Base-by-base conservation (phyloP, 805 yeast species). In the Metschnikowia lunata region DNA sequence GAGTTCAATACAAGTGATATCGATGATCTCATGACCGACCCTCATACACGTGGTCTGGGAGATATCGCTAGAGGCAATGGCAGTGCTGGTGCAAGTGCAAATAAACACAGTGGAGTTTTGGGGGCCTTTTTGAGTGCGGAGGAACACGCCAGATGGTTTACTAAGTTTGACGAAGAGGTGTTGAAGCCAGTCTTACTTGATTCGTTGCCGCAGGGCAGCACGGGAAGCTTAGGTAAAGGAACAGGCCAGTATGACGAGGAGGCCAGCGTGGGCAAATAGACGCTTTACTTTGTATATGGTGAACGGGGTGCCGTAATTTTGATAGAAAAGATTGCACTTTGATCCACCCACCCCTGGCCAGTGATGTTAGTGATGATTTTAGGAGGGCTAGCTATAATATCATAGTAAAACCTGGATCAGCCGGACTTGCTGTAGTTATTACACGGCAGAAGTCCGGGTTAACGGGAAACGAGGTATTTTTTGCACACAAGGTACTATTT, bases 181-280 rank as follows among this genome's bases (percentile, higher is more conserved):
- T 72, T 93, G 56, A 90, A 90, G 62, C 97, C 97, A 1, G 96
- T 88, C 0, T 75, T 91, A 42, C 74, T 90, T 46, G 98, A 91
- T 55, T 71, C 69, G 47, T 40, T 69, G 38, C 77, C 76, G 36
- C 58, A 46, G 10, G 43, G 37, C 12, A 47, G 26, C 12, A 9
- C 29, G 23, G 39, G 39, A 27, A 30, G 10, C 8, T 3, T 6
- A 29, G 31, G 31, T 5, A 18, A 18, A 18, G 42, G 42, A 10
- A 30, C 26, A 11, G 23, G 18, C 14, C 2, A 26, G 10, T 28
- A 41, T 11, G 47, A 47, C 27, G 50, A 47, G 28, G 50, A 47
- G 34, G 36, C 46, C 7, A 30, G 40, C 37, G 30, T 41, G 13
- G 51, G 51, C 26, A 47, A 47, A 26, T 47, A 40, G 42, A 23